phyloP scores from a whole-genome alignment of 805 yeast species.

The Metschnikowia aberdeeniae region DNA sequence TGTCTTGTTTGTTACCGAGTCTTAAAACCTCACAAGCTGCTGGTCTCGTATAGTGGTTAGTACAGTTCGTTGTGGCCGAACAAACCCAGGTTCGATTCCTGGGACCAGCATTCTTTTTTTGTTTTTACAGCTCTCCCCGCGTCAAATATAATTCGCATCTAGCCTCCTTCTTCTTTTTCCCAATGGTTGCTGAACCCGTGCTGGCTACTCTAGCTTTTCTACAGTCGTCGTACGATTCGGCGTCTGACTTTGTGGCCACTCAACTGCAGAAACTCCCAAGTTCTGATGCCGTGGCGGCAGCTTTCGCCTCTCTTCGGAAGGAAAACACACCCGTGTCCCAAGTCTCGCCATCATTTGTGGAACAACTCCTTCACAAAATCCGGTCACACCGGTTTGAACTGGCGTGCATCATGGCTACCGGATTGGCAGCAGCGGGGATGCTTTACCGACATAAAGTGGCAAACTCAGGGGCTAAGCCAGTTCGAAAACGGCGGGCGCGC shows the following conservation, averaged over 20 bases:
- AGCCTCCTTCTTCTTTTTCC: neutral
- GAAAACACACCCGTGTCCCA: constrained; percentile 1
- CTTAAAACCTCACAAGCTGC: constrained; percentile 25
- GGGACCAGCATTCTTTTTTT: constrained; percentile 41
- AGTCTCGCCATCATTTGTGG: neutral
- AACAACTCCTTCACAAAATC: neutral
- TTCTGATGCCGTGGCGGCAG: constrained; percentile 12
- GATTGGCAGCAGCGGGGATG: constrained; percentile 11
- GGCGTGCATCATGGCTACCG: constrained; percentile 5
- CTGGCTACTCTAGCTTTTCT: constrained; percentile 33
- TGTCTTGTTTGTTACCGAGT: too few species aligned
- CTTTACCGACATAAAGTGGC: constrained; percentile 3
- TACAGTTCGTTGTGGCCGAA: constrained; percentile 49
- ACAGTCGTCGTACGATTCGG: constrained; percentile 18
- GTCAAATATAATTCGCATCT: neutral
- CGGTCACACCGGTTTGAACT: constrained; percentile 6
- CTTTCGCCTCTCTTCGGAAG: constrained; percentile 2
- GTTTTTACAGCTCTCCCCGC: neutral
- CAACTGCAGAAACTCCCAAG: constrained; percentile 24
- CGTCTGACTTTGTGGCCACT: constrained; percentile 20
- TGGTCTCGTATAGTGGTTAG: constrained; percentile 49
- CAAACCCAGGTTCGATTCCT: constrained; percentile 50
- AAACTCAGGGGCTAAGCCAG: constrained; percentile 10
- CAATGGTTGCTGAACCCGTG: constrained; percentile 45
- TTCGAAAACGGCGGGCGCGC: constrained; percentile 48